A percentile compares a stretch with the other conserved stretches of the same genome.
phyloP scores from a whole-genome alignment of 1,284 basidiomycete genomes.

The Taiwanofungus camphoratus region DNA sequence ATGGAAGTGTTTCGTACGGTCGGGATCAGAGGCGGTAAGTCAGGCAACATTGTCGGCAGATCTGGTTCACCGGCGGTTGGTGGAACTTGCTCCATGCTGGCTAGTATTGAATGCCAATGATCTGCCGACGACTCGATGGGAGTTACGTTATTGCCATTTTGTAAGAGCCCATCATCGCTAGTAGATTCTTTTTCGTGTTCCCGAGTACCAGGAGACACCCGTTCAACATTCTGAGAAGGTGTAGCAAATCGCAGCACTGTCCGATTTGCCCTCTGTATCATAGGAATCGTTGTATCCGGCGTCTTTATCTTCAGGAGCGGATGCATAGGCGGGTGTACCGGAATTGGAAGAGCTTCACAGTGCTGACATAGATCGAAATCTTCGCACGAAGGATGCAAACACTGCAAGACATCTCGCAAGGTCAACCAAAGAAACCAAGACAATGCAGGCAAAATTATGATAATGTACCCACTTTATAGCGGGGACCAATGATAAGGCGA shows the following conservation, averaged over 20 bases:
- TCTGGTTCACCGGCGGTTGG: too few relatives aligned
- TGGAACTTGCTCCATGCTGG: too few relatives aligned
- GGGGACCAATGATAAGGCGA: conserved; percentile 50
- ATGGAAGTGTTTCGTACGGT: not conserved
- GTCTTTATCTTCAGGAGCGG: conserved; percentile 76
- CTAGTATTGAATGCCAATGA: too few relatives aligned
- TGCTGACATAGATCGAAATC: conserved; percentile 81
- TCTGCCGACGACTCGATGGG: too few relatives aligned
- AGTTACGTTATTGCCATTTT: too few relatives aligned
- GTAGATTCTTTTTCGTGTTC: too few relatives aligned
- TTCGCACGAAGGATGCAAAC: conserved; percentile 74
- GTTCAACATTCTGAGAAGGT: too few relatives aligned
- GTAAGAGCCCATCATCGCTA: too few relatives aligned
- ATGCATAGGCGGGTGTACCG: conserved; percentile 70
- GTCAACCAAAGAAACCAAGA: too few relatives aligned
- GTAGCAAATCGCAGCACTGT: too few relatives aligned
- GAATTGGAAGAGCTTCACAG: conserved; percentile 79
- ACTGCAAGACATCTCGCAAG: conserved; percentile 50
- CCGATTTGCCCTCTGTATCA: conserved; percentile 36
- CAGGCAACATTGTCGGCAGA: not conserved
- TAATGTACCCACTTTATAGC: conserved; percentile 56
- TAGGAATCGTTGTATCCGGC: conserved; percentile 45
- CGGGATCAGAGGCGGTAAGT: not conserved
- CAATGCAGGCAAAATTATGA: conserved; percentile 1
- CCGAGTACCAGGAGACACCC: too few relatives aligned